These are phyloP conservation scores for Mycena vulgaris DNA, from an alignment of 768 basidiomycete species.

Conservation along the genomic window DNA sequence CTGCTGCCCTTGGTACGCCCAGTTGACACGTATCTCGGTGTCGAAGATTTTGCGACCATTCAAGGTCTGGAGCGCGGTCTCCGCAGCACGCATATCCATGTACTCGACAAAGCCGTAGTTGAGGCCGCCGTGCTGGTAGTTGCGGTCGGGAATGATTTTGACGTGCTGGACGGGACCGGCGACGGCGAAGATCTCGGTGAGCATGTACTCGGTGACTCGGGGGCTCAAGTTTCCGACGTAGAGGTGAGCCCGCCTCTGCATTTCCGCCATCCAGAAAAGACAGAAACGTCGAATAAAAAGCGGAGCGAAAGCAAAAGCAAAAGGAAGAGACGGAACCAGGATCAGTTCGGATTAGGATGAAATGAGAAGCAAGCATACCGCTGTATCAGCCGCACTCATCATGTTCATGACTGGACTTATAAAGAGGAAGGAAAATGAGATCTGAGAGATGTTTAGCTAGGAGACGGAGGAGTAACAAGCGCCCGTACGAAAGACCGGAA, in stretches of 20 bases:
- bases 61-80: constrained; percentile 98
- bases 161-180: constrained; percentile 98
- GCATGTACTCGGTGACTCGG: constrained; percentile 99
- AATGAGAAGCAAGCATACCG: constrained; percentile 66
- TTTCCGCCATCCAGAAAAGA: constrained; percentile 42
- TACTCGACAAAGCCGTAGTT: constrained; percentile 99
- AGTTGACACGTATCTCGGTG: constrained; percentile 99
- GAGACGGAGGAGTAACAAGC: constrained; percentile 42
- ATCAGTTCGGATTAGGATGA: constrained; percentile 48
- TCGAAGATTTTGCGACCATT: constrained; percentile 99
- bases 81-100: constrained; percentile 98
- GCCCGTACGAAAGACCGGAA: constrained; percentile 67
- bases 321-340: constrained; percentile 41
- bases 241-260: constrained; percentile 93
- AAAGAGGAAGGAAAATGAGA: constrained; percentile 70
- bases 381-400: constrained; percentile 84
- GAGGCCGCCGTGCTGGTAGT: constrained; percentile 98
- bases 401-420: constrained; percentile 76
- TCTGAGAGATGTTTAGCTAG: constrained; percentile 48
- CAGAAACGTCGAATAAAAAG: constrained; percentile 44
- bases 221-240: constrained; percentile 99
- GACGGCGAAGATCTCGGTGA: constrained; percentile 97
- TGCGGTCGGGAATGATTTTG: constrained; percentile 99
- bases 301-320: constrained; percentile 36
- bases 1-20: constrained; percentile 99